These are phyloP conservation scores for Penicillium sp. DNA, from an alignment of 2,329 filamentous ascomycete species.

Conservation along the genomic window DNA sequence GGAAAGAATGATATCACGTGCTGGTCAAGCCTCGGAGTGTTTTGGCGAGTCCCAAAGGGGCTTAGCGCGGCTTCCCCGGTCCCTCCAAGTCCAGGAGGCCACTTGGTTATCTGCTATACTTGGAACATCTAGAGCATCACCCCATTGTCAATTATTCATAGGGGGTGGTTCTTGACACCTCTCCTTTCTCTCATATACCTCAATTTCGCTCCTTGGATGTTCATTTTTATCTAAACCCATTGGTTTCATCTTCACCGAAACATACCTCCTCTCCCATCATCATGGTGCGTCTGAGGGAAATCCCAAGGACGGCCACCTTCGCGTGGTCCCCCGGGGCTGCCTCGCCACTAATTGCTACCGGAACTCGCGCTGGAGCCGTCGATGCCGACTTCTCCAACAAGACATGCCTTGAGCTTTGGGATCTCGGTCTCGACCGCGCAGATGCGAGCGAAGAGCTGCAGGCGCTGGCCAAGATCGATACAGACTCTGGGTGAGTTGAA, in stretches of 20 bases:
- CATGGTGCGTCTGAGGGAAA: conserved; percentile 97
- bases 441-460: conserved; percentile 80
- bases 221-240: conserved; percentile 11
- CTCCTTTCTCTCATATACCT: conserved; percentile 9
- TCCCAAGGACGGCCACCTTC: conserved; percentile 94
- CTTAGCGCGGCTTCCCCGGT: conserved; percentile 33
- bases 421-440: conserved; percentile 77
- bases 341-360: conserved; percentile 83
- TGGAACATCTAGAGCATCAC: conserved; percentile 29
- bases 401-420: conserved; percentile 95
- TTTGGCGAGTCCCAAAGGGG: conserved; percentile 36
- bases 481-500: conserved; percentile 76
- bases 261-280: conserved; percentile 32
- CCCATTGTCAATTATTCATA: conserved; percentile 32
- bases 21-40: conserved; percentile 24
- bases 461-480: conserved; percentile 78
- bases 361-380: conserved; percentile 91
- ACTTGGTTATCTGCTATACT: conserved; percentile 40
- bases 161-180: conserved; percentile 29
- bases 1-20: conserved; percentile 39
- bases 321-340: conserved; percentile 87
- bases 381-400: conserved; percentile 98
- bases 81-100: conserved; percentile 41
- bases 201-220: conserved; percentile 20
- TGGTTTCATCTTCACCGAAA: conserved; percentile 23